Percentiles rank a stretch among this genome's conserved stretches.
Evolutionary conservation across 208 protist genomes (phyloP).

Genomic region (Phytomonas sp.): DNA sequence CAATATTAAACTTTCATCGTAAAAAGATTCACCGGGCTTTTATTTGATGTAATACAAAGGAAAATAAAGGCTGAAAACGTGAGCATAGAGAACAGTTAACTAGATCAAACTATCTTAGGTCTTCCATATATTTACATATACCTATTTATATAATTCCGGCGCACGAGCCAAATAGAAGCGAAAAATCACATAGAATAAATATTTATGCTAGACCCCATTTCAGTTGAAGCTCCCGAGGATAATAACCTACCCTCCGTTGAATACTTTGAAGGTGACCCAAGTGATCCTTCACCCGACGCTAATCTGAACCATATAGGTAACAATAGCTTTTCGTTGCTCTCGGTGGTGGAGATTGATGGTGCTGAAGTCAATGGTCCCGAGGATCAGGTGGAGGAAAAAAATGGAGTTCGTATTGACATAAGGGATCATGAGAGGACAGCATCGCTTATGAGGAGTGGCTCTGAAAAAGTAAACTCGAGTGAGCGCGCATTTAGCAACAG

Average conservation of each 20-base stretch:
- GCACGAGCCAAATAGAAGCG: not conserved
- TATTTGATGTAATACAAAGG: not conserved
- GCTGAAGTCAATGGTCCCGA: not conserved
- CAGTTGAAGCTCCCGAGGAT: not conserved
- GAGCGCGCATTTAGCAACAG: not conserved
- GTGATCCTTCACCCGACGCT: not conserved
- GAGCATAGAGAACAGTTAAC: not conserved
- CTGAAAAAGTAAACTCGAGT: not conserved
- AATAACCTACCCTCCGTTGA: not conserved
- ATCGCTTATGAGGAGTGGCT: not conserved
- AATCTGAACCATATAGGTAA: not conserved
- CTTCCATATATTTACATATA: slow-evolving; percentile 6
- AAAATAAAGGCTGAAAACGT: not conserved
- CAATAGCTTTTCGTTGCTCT: not conserved
- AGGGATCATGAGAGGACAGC: not conserved
- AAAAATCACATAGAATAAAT: slow-evolving; percentile 9
- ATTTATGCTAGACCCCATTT: not conserved
- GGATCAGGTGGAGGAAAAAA: not conserved
- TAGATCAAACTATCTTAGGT: not conserved
- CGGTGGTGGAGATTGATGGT: not conserved
- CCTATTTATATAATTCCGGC: not conserved
- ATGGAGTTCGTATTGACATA: not conserved
- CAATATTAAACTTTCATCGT: not conserved
- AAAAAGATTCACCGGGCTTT: not conserved
- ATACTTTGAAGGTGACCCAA: not conserved